phyloP scores from a whole-genome alignment of 352 stramenopile genomes.

The Pythium phragmiticola region DNA sequence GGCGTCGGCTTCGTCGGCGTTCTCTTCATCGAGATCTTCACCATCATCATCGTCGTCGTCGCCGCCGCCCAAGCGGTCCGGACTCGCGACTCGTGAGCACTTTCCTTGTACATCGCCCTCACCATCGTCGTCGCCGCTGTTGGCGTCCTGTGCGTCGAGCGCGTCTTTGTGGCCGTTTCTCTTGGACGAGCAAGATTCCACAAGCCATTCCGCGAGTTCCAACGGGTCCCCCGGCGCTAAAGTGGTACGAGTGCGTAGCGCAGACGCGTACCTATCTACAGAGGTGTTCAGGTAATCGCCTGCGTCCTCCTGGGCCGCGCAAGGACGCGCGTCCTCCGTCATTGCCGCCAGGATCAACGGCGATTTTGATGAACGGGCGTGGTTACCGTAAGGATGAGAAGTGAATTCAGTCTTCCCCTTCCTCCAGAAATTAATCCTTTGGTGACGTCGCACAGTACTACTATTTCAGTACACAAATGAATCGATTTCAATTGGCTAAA shows the following conservation, averaged over 20 bases:
- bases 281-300: neutral
- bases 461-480: neutral
- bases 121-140: neutral
- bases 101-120: slow-evolving; percentile 12
- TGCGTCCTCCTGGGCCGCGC: slow-evolving; percentile 2
- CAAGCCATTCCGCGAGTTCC: slow-evolving; percentile 28
- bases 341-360: slow-evolving; percentile 4
- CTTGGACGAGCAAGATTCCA: slow-evolving; percentile 11
- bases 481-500: slow-evolving; percentile 15
- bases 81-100: slow-evolving; percentile 6
- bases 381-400: neutral
- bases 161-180: neutral
- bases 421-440: slow-evolving; percentile 12
- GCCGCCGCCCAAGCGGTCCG: slow-evolving; percentile 12
- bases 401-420: neutral
- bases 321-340: slow-evolving; percentile 12
- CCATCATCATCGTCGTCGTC: slow-evolving; percentile 29
- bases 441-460: neutral
- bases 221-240: slow-evolving; percentile 12
- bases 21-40: slow-evolving; percentile 20
- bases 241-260: slow-evolving; percentile 1
- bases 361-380: neutral
- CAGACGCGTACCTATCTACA: slow-evolving; percentile 6
- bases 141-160: neutral
- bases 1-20: slow-evolving; percentile 11